These are phyloP conservation scores for Echinochloa phyllopogon DNA, from an alignment of 176 grass and related monocot species.

Conservation along the genomic window DNA sequence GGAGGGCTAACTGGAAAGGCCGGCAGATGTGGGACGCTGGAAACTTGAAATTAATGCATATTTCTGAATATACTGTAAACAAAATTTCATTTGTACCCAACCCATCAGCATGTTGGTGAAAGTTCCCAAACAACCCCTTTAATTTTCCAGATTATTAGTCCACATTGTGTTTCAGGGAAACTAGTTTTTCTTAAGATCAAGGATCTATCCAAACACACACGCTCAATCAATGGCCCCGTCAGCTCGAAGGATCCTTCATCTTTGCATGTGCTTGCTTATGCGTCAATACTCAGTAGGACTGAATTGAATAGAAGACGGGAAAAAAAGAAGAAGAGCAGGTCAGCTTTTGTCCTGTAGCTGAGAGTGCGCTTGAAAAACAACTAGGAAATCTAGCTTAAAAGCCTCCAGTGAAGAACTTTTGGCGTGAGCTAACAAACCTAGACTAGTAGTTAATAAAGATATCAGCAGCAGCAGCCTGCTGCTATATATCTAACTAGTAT, in stretches of 20 bases:
- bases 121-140: neutral
- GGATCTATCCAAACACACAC: neutral
- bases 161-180: neutral
- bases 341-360: conserved; percentile 14
- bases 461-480: conserved; percentile 1
- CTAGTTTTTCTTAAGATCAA: neutral
- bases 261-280: conserved; percentile 14
- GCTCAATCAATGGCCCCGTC: neutral
- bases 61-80: neutral
- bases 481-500: neutral
- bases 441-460: conserved; percentile 27
- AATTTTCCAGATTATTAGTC: neutral
- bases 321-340: neutral
- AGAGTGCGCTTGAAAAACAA: conserved; percentile 26
- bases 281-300: neutral
- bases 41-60: neutral
- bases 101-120: neutral
- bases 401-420: conserved; percentile 27
- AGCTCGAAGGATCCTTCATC: conserved; percentile 1
- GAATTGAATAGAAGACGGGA: neutral
- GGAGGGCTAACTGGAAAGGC: too few relatives aligned
- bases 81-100: neutral
- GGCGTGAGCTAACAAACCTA: conserved; percentile 6
- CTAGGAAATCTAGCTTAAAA: conserved; percentile 2
- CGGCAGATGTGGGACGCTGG: too few relatives aligned